Base-by-base conservation (phyloP, 306 rosid genomes). In the Aeschynomene evenia region DNA sequence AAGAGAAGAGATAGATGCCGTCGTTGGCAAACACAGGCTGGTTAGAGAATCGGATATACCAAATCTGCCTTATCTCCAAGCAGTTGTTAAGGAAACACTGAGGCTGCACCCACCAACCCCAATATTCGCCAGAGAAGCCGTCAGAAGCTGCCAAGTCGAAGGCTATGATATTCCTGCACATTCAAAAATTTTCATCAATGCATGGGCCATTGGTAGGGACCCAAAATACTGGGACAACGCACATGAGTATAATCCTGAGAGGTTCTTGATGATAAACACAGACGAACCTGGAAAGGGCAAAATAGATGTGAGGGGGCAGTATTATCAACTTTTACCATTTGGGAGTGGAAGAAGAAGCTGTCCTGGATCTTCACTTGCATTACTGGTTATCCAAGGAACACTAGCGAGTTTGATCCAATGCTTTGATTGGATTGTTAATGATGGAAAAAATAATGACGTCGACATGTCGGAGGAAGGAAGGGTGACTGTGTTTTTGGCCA, bases 61-160 rank as follows among this genome's bases (percentile, higher is more conserved):
- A 7, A 68, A 82, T 22, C 91, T 89, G 48, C 94, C 91, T 24
- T 89, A 91, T 66, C 71, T 86, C 37, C 90, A 81, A 56, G 96
- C 96, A 9, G 63, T 85, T 42, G 81, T 83, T 55, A 89, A 90
- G 56, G 96, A 89, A 33, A 83, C 96, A 5, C 72, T 89, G 4
- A 87, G 96, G 85, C 94, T 89, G 73, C 94, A 87, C 74, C 92
- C 97, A n/a, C 81, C 95, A 1, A 66, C 83, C 39, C 94, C 96
- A 16, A 70, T 90, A 84, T n/a, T 79, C 89, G 39, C 49, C 88
- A 0, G 71, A 80, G n/a, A 45, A 71, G 81, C 84, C 3, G 31
- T n/a, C 0, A 52, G 67, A 28, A 39, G 23, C 5, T 82, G 87
- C 23, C 58, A 51, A 12, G 67, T 87, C 5, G 78, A 63, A 0